Conservation (phyloP, 1,139 yeast genomes). For the Magnusiomyces starmeri region DNA sequence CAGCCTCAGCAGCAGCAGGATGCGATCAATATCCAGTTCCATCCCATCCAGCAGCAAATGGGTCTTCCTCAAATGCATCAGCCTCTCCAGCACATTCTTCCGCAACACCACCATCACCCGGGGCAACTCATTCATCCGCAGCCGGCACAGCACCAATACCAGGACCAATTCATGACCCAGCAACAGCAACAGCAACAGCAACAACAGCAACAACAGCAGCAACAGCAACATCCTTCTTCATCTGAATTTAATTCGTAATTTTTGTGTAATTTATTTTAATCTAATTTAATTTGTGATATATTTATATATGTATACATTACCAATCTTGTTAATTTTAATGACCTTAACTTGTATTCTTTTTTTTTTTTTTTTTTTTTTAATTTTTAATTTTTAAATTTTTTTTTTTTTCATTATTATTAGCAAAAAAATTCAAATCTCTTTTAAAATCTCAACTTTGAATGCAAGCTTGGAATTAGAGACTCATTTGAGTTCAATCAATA, state of each 20-base stretch:
- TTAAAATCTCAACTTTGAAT: no score
- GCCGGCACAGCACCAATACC: neutral
- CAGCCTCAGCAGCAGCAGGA: neutral
- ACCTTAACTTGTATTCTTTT: neutral
- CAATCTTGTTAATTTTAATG: neutral
- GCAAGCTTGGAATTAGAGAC: no score
- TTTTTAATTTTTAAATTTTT: neutral
- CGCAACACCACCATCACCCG: neutral
- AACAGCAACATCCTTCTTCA: neutral
- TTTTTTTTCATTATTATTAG: neutral
- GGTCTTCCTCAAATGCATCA: neutral
- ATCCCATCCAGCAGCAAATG: neutral
- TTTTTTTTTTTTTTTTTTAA: neutral
- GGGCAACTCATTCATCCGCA: neutral
- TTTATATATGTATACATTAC: neutral
- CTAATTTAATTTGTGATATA: neutral
- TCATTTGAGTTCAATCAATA: no score
- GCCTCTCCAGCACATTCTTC: neutral
- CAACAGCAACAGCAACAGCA: slow-evolving; percentile 2
- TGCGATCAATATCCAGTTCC: neutral
- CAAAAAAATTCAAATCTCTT: neutral
- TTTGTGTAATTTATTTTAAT: neutral
- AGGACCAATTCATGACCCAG: neutral
- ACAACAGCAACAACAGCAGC: neutral
- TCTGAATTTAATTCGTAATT: no score